Conservation (phyloP, 1,284 basidiomycete species). For the Caloboletus firmus region DNA sequence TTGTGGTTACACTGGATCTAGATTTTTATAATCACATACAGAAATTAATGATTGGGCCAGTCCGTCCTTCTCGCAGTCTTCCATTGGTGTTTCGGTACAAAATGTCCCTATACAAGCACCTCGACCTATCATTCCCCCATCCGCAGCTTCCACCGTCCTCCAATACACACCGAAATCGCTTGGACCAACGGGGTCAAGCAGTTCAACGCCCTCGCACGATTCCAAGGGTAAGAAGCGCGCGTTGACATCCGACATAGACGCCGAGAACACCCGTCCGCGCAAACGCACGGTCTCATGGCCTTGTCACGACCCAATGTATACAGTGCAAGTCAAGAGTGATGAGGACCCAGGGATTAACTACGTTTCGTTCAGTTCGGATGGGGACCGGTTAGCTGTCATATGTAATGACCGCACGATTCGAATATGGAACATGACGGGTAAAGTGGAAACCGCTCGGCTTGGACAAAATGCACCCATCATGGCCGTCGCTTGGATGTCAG, state of each 20-base stretch:
- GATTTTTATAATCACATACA: slow-evolving; percentile 4
- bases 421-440: slow-evolving; percentile 44
- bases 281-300: slow-evolving; percentile 44
- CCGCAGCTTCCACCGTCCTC: slow-evolving; percentile 24
- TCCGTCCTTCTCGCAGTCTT: slow-evolving; percentile 20
- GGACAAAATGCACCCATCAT: slow-evolving; percentile 44
- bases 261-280: slow-evolving; percentile 31
- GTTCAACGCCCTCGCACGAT: slow-evolving; percentile 31
- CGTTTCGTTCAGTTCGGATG: slow-evolving; percentile 49
- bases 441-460: slow-evolving; percentile 37
- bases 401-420: slow-evolving; percentile 60
- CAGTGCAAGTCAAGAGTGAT: slow-evolving; percentile 43
- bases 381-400: slow-evolving; percentile 48
- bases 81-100: slow-evolving; percentile 12
- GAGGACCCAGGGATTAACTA: slow-evolving; percentile 43
- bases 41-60: slow-evolving; percentile 28
- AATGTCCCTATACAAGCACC: slow-evolving; percentile 32
- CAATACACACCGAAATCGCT: slow-evolving; percentile 25
- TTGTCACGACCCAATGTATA: slow-evolving; percentile 37
- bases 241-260: slow-evolving; percentile 23
- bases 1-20: not conserved
- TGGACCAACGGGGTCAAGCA: slow-evolving; percentile 17
- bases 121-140: slow-evolving; percentile 25
- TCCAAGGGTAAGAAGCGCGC: slow-evolving; percentile 36
- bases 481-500: slow-evolving; percentile 56